A percentile compares a stretch with the other conserved stretches of the same genome.
Evolutionary conservation across 208 protist species (phyloP).

Genomic region (Trypanosoma melophagium): DNA sequence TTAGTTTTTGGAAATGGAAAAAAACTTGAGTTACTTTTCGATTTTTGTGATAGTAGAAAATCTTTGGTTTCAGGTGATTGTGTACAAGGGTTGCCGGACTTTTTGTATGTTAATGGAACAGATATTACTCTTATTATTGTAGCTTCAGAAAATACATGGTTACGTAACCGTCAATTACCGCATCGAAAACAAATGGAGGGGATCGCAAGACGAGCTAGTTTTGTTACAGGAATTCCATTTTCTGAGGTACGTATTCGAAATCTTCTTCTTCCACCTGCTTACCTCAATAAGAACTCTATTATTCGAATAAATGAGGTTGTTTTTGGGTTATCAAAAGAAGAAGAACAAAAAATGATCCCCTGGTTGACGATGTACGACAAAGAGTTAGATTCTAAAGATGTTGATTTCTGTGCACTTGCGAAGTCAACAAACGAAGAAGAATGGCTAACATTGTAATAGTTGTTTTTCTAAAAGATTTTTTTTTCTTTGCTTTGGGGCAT

Average conservation of each 20-base stretch:
- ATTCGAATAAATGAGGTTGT: slow-evolving; percentile 55
- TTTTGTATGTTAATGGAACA: slow-evolving; percentile 63
- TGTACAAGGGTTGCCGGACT: slow-evolving; percentile 74
- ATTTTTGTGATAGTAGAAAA: slow-evolving; percentile 65
- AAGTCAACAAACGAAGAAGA: slow-evolving; percentile 72
- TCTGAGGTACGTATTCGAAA: slow-evolving; percentile 70
- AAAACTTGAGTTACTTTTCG: slow-evolving; percentile 66
- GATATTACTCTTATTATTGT: slow-evolving; percentile 83
- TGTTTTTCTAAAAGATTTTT: slow-evolving; percentile 4
- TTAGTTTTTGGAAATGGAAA: slow-evolving; percentile 39
- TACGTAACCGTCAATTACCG: slow-evolving; percentile 77
- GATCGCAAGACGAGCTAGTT: slow-evolving; percentile 70
- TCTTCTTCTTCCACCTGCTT: slow-evolving; percentile 71
- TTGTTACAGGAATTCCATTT: slow-evolving; percentile 77
- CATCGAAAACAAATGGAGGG: slow-evolving; percentile 84
- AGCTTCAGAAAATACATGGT: slow-evolving; percentile 79
- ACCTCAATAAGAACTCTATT: slow-evolving; percentile 72
- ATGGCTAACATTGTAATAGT: slow-evolving; percentile 73
- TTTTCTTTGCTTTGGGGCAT: not conserved
- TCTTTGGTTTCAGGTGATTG: slow-evolving; percentile 60
- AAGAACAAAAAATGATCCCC: slow-evolving; percentile 37
- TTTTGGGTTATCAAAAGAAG: slow-evolving; percentile 32
- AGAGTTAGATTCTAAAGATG: slow-evolving; percentile 66
- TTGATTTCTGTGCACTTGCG: slow-evolving; percentile 70
- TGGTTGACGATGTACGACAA: slow-evolving; percentile 75